Percentiles rank a stretch among this genome's conserved stretches.
Conservation (phyloP, 257 asterid genomes). For the Lantana camara region DNA sequence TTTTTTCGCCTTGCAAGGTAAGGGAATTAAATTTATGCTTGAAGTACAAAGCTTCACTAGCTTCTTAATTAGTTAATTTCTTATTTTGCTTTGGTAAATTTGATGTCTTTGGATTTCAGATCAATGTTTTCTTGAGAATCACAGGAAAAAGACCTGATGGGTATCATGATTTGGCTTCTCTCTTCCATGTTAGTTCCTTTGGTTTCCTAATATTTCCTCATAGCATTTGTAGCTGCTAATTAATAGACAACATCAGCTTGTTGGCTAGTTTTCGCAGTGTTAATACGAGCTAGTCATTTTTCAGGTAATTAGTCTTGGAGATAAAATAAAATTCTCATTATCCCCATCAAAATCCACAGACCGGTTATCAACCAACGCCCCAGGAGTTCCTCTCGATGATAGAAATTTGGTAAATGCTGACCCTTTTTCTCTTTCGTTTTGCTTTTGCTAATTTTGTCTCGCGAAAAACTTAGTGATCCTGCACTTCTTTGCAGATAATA, state of each 20-base stretch:
- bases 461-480: not conserved
- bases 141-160: slow-evolving; percentile 79
- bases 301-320: slow-evolving; percentile 95
- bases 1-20: slow-evolving; percentile 97
- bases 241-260: not conserved
- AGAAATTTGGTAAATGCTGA: slow-evolving; percentile 62
- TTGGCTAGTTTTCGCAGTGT: not conserved
- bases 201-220: not conserved
- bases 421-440: slow-evolving; percentile 10
- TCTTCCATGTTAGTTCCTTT: slow-evolving; percentile 68
- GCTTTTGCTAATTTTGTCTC: not conserved
- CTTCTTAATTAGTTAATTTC: not conserved
- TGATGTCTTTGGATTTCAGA: slow-evolving; percentile 40
- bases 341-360: slow-evolving; percentile 83
- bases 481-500: slow-evolving; percentile 67
- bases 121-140: slow-evolving; percentile 77
- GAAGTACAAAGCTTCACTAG: not conserved
- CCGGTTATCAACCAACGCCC: slow-evolving; percentile 72
- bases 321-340: slow-evolving; percentile 79
- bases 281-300: slow-evolving; percentile 25
- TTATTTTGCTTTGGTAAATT: not conserved
- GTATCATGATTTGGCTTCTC: slow-evolving; percentile 88
- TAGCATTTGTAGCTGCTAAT: too few species aligned
- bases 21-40: slow-evolving; percentile 28
- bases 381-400: slow-evolving; percentile 87